Conservation (phyloP, 305 asterid genomes). For the Fraxinus velutina region DNA sequence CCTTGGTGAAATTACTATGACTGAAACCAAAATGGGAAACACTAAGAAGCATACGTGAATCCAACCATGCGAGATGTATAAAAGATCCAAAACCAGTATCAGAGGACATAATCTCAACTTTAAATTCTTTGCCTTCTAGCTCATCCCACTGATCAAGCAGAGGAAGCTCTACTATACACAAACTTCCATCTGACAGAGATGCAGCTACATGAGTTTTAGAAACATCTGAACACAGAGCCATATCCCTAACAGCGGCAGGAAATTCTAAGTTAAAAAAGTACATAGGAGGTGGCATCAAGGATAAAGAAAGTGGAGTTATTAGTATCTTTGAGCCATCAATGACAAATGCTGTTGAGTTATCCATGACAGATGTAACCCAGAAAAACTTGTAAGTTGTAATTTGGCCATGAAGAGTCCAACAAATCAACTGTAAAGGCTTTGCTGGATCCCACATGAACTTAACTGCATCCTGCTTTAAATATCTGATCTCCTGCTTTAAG, state of each 20-base stretch:
- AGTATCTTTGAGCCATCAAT: conserved; percentile 67
- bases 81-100: conserved; percentile 38
- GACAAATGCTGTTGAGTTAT: conserved; percentile 75
- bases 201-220: conserved; percentile 65
- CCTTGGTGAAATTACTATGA: conserved; percentile 24
- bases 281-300: conserved; percentile 93
- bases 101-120: conserved; percentile 52
- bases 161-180: conserved; percentile 79
- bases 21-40: conserved; percentile 33
- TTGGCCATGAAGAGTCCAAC: conserved; percentile 74
- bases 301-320: conserved; percentile 68
- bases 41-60: conserved; percentile 66
- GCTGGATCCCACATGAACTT: conserved; percentile 81
- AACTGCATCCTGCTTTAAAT: conserved; percentile 53
- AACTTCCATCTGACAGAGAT: conserved; percentile 76
- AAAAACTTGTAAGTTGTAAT: conserved; percentile 53
- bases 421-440: conserved; percentile 56
- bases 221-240: conserved; percentile 40
- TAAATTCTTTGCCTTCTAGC: conserved; percentile 65
- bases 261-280: conserved; percentile 58
- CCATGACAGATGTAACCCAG: conserved; percentile 81
- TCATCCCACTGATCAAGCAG: conserved; percentile 79
- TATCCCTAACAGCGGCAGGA: conserved; percentile 55
- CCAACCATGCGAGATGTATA: conserved; percentile 70
- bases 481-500: conserved; percentile 80